Percentiles rank a stretch among this genome's conserved stretches.
Conservation (phyloP, 495 filamentous ascomycete genomes). For the Xylaria bambusicola region DNA sequence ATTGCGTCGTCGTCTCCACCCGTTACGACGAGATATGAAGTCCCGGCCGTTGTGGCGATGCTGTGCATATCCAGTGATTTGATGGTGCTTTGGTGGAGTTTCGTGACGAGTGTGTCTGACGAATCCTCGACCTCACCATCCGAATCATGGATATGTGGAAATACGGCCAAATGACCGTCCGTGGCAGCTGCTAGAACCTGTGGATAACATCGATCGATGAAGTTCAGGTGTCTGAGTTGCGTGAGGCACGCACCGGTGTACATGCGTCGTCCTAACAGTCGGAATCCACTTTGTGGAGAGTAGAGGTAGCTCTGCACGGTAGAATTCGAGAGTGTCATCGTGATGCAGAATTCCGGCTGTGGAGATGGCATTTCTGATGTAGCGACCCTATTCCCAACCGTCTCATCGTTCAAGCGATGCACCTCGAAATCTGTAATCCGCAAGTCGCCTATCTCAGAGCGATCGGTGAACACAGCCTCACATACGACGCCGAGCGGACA, state of each 20-base stretch:
- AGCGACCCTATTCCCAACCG: too few relatives aligned
- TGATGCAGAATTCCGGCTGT: conserved; percentile 53
- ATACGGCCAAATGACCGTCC: conserved; percentile 48
- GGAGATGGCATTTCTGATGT: too few relatives aligned
- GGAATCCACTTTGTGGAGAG: conserved; percentile 49
- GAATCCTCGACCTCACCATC: background rate
- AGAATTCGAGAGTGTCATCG: conserved; percentile 78
- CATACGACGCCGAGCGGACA: conserved; percentile 59
- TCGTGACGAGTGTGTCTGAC: conserved; percentile 27
- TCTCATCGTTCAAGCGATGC: conserved; percentile 16
- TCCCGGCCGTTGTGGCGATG: conserved; percentile 24
- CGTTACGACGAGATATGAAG: conserved; percentile 58
- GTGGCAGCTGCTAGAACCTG: conserved; percentile 56
- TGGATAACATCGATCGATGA: conserved; percentile 18
- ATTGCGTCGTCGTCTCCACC: conserved; percentile 86
- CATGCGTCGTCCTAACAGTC: conserved; percentile 53
- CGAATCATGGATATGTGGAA: conserved; percentile 21
- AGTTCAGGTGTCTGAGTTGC: conserved; percentile 58
- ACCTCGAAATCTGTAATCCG: conserved; percentile 74
- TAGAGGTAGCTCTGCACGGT: conserved; percentile 68
- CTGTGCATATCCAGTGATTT: conserved; percentile 54
- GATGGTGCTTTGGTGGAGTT: conserved; percentile 74
- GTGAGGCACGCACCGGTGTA: conserved; percentile 84
- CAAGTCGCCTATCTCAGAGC: conserved; percentile 65
- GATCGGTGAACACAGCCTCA: conserved; percentile 61